Percentiles rank a stretch among this genome's conserved stretches.
phyloP scores from a whole-genome alignment of 2,329 filamentous ascomycete species.

The Thermochaetoides dissita region DNA sequence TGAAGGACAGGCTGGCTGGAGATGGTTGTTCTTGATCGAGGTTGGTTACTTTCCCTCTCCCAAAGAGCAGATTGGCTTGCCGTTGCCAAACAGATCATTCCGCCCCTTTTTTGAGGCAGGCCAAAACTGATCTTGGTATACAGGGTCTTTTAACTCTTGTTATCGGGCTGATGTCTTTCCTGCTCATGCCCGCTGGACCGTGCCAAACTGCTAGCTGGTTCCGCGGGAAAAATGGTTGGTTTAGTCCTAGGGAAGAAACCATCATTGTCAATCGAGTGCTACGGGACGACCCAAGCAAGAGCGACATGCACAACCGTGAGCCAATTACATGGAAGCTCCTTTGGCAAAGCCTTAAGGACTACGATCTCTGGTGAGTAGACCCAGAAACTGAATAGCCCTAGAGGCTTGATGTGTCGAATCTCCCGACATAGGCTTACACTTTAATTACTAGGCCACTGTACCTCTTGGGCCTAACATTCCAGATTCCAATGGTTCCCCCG shows the following conservation, averaged over 20 bases:
- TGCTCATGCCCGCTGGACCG: conserved; percentile 39
- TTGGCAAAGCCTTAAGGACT: conserved; percentile 39
- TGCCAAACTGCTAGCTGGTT: conserved; percentile 41
- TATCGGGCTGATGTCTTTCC: conserved; percentile 38
- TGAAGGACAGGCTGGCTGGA: conserved; percentile 24
- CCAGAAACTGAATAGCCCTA: too few relatives aligned
- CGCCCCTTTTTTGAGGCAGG: neutral
- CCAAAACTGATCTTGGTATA: conserved; percentile 7
- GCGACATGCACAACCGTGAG: conserved; percentile 47
- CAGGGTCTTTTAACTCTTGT: conserved; percentile 28
- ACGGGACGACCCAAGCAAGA: conserved; percentile 46
- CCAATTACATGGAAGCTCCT: conserved; percentile 35
- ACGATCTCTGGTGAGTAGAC: conserved; percentile 22
- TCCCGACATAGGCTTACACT: neutral
- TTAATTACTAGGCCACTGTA: conserved; percentile 30
- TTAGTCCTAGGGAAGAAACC: conserved; percentile 36
- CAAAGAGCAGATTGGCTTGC: too few relatives aligned
- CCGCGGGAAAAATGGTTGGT: conserved; percentile 42
- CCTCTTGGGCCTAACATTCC: conserved; percentile 36
- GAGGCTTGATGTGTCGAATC: too few relatives aligned
- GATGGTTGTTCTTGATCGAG: conserved; percentile 45
- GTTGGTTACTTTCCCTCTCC: conserved; percentile 16
- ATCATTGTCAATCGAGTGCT: conserved; percentile 47
- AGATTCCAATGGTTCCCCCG: conserved; percentile 37
- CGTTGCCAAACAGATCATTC: neutral